A percentile compares a stretch with the other conserved stretches of the same genome.
phyloP scores from a whole-genome alignment of 148 eudicot genomes.

The Chenopodium suecicum region DNA sequence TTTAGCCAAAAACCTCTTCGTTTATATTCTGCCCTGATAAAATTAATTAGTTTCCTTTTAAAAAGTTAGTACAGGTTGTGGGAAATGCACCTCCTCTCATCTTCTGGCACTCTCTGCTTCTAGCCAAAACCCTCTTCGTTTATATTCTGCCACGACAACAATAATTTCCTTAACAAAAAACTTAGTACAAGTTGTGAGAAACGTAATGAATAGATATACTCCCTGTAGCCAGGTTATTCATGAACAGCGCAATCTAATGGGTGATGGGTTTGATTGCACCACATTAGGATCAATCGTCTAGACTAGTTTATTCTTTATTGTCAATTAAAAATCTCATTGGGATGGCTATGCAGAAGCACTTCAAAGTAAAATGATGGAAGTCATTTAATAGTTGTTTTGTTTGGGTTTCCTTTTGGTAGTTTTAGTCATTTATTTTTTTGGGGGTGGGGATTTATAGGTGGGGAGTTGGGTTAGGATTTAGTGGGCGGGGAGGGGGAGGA shows the following conservation, averaged over 20 bases:
- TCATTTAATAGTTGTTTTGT: background rate
- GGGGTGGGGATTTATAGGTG: background rate
- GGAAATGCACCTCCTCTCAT: background rate
- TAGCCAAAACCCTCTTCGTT: background rate
- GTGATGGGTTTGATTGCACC: background rate
- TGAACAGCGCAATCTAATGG: background rate
- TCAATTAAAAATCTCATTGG: background rate
- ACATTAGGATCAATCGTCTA: background rate
- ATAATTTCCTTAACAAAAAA: background rate
- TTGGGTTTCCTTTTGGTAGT: background rate
- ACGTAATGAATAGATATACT: background rate
- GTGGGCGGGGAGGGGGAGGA: too few species aligned
- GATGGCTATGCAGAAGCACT: background rate
- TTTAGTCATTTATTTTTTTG: too few species aligned
- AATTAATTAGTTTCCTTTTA: background rate
- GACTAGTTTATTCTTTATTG: background rate
- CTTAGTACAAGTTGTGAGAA: background rate
- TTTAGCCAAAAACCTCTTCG: background rate
- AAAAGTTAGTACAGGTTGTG: background rate
- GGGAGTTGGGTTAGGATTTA: background rate
- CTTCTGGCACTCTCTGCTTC: background rate
- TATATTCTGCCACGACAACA: background rate
- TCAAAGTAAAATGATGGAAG: background rate
- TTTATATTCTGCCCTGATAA: background rate
- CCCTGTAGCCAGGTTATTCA: background rate